Conservation (phyloP, 2,329 filamentous ascomycete genomes). For the Colletotrichum lentis region DNA sequence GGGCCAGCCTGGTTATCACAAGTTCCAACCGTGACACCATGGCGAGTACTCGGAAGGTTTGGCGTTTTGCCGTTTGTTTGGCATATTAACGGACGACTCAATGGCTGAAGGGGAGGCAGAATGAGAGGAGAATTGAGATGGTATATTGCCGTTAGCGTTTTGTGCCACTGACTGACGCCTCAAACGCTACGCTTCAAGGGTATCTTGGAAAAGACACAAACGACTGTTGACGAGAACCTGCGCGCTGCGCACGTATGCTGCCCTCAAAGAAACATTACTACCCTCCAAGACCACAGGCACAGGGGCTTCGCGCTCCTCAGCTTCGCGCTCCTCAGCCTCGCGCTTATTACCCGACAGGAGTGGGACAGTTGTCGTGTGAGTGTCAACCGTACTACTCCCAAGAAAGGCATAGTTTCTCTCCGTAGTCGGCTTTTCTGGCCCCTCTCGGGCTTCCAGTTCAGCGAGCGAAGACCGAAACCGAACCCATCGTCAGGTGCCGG, state of each 20-base stretch:
- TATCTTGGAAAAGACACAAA: constrained; percentile 26
- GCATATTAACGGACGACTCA: not conserved
- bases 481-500: not conserved
- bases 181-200: constrained; percentile 27
- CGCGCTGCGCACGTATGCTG: not conserved
- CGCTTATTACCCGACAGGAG: not conserved
- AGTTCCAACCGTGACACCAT: not conserved
- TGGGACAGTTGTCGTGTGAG: not conserved
- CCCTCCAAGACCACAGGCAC: not conserved
- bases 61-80: not conserved
- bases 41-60: no score
- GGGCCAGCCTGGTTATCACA: not conserved
- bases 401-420: no score
- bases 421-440: not conserved
- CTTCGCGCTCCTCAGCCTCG: not conserved
- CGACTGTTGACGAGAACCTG: constrained; percentile 2
- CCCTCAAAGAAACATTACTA: not conserved
- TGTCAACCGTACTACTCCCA: not conserved
- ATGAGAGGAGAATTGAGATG: constrained; percentile 1
- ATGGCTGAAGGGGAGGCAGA: not conserved
- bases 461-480: not conserved
- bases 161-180: constrained; percentile 9
- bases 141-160: constrained; percentile 14
- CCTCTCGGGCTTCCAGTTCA: not conserved
- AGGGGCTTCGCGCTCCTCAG: no score